Evolutionary conservation across 2,329 filamentous ascomycete genomes (phyloP).

Genomic region (Paraphaeosphaeria sporulosa): DNA sequence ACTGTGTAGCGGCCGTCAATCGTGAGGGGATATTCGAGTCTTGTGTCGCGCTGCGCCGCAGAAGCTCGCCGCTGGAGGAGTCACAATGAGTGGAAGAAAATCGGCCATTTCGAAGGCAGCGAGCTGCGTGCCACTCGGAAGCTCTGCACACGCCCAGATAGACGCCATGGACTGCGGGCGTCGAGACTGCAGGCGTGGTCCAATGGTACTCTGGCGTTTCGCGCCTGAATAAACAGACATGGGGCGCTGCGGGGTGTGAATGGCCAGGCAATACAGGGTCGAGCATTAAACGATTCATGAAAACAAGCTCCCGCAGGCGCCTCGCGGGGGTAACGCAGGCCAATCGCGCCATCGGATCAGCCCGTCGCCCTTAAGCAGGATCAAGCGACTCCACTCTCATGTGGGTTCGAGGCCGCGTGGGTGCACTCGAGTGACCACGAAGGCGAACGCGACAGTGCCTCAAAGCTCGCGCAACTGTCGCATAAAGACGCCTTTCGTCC

Average conservation of each 20-base stretch:
- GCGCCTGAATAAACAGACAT: conserved; percentile 38
- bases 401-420: conserved; percentile 13
- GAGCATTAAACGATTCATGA: conserved; percentile 26
- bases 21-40: conserved; percentile 21
- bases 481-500: conserved; percentile 3
- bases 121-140: conserved; percentile 23
- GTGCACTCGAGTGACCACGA: conserved; percentile 1
- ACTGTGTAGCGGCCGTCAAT: conserved; percentile 16
- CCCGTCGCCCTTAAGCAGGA: conserved; percentile 4
- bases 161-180: conserved; percentile 19
- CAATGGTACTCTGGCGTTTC: conserved; percentile 40
- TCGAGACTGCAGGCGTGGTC: conserved; percentile 16
- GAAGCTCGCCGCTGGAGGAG: background rate
- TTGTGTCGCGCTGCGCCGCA: conserved; percentile 19
- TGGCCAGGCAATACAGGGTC: conserved; percentile 24
- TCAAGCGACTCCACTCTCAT: conserved; percentile 1
- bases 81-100: background rate
- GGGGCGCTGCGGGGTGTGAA: conserved; percentile 33
- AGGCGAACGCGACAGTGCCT: background rate
- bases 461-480: background rate
- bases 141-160: conserved; percentile 21
- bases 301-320: conserved; percentile 30
- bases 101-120: conserved; percentile 3
- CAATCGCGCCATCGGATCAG: conserved; percentile 25
- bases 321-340: conserved; percentile 25